Base-by-base conservation (phyloP, 1,139 yeast species). In the Taiozyma sp. region DNA sequence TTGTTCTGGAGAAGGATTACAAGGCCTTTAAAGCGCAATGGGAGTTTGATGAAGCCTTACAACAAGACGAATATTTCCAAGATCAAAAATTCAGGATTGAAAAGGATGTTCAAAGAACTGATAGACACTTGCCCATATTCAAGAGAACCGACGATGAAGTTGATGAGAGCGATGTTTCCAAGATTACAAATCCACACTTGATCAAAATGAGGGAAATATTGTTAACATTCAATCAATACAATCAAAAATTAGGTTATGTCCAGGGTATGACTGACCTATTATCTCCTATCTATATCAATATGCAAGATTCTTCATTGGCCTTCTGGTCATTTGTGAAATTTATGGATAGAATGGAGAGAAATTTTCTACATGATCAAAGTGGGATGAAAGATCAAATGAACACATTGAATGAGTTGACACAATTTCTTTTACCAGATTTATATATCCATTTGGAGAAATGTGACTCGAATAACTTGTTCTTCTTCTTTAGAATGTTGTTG, bases 251-350 rank as follows among this genome's bases (percentile, higher is more conserved):
- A 60, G 99, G 99, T 0, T 93, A 93, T 64, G 97, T 93, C 24
- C 99, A 93, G 70, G 99, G 99, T 2, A 93, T 93, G 99, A 84
- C 96, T 9, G 99, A 93, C 67, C 72, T 93, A 50, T 73, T 95
- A 42, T 86, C 97, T 0, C 98, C 98, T 1, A 69, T 93, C 7
- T 95, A 91, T 65, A 87, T 83, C 44, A 78, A 83, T 8, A 71
- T 89, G 44, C 61, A 83, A 62, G 96, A 92, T 66, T 97, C 92
- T 60, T 74, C 84, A 0, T 64, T 90, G 36, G 76, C 96, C 3
- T 93, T 93, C 66, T 91, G 97, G 96, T 86, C 93, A 19, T 93
- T 93, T 71, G 76, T 82, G 22, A 81, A 84, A 46, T 89, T 90
- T 60, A 93, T 95, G 99, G 91, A 88, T 48, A 75, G 96, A 52